Conservation (phyloP, 331 rosid species). For the Telfairia occidentalis region DNA sequence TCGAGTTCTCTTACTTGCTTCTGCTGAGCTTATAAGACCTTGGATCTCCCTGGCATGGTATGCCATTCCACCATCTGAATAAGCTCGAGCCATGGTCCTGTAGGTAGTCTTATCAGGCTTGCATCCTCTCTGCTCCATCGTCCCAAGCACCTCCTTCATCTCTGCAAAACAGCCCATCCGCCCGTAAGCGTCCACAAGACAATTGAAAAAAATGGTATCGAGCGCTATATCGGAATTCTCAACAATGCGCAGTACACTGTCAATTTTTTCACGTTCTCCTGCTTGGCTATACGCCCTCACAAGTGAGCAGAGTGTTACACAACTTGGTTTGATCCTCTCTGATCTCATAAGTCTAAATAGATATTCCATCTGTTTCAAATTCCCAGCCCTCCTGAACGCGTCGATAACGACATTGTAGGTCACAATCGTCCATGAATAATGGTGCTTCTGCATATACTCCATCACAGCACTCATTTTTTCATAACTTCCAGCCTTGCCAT, state of each 20-base stretch:
- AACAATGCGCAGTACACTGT: slow-evolving; percentile 46
- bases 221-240: slow-evolving; percentile 68
- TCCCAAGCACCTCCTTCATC: slow-evolving; percentile 67
- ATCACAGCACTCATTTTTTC: slow-evolving; percentile 79
- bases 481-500: slow-evolving; percentile 53
- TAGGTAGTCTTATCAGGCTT: slow-evolving; percentile 73
- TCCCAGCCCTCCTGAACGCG: slow-evolving; percentile 89
- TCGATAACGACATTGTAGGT: slow-evolving; percentile 81
- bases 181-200: slow-evolving; percentile 80
- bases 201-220: slow-evolving; percentile 69
- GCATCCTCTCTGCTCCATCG: slow-evolving; percentile 66
- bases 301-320: slow-evolving; percentile 84
- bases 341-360: slow-evolving; percentile 81
- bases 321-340: slow-evolving; percentile 81
- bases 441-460: slow-evolving; percentile 95
- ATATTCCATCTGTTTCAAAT: slow-evolving; percentile 89
- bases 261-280: slow-evolving; percentile 60
- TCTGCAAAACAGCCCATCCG: slow-evolving; percentile 54
- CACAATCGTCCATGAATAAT: slow-evolving; percentile 83
- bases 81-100: slow-evolving; percentile 84
- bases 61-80: slow-evolving; percentile 56
- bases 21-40: slow-evolving; percentile 33
- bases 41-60: slow-evolving; percentile 55
- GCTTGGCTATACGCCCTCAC: slow-evolving; percentile 73
- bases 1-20: slow-evolving; percentile 30